phyloP scores from a whole-genome alignment of 306 rosid genomes.

The Pyrus pyrifolia region DNA sequence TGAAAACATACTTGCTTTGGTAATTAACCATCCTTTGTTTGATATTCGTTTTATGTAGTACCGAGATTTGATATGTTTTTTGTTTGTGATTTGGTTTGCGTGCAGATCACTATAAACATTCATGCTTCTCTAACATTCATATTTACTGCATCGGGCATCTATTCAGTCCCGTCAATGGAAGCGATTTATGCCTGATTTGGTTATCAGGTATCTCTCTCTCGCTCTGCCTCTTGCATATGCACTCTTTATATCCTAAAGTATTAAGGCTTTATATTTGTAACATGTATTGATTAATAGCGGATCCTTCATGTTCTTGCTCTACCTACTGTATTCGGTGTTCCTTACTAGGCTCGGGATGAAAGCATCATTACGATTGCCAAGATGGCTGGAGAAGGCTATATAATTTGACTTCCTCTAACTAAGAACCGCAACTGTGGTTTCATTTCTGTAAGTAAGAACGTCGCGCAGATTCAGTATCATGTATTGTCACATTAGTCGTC shows the following conservation, averaged over 20 bases:
- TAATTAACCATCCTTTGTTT: constrained; percentile 20
- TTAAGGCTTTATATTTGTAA: not conserved
- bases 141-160: constrained; percentile 60
- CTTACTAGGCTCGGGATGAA: constrained; percentile 74
- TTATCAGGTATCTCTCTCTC: constrained; percentile 42
- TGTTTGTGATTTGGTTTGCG: constrained; percentile 3
- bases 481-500: not conserved
- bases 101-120: constrained; percentile 91
- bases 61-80: not conserved
- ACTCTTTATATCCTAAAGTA: not conserved
- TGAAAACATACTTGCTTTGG: constrained; percentile 88
- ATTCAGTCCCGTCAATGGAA: constrained; percentile 72
- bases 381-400: constrained; percentile 79
- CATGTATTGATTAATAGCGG: constrained; percentile 74
- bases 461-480: not conserved
- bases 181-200: constrained; percentile 60
- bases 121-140: constrained; percentile 86
- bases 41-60: not conserved
- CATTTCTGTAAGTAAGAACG: not conserved
- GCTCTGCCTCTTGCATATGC: not conserved
- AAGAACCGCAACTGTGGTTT: not conserved
- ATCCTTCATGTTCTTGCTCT: constrained; percentile 77
- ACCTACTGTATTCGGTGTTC: constrained; percentile 71
- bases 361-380: constrained; percentile 71
- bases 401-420: not conserved